Conservation (phyloP, 176 grass and related monocot species). For the Saccharum spontaneum region DNA sequence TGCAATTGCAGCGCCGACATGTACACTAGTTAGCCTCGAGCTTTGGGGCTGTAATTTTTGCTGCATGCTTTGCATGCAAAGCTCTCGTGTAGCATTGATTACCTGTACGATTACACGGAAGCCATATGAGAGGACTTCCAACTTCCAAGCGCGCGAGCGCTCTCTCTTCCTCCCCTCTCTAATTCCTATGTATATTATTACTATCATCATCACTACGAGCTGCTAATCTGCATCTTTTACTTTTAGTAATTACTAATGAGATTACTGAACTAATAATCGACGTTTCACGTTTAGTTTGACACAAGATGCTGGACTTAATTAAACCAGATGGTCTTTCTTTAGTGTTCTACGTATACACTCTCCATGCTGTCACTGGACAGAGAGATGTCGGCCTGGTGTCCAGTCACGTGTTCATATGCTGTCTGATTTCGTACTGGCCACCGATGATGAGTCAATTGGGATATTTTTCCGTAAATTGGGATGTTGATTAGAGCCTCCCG, state of each 20-base stretch:
- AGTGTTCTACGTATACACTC: neutral
- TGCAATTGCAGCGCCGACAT: neutral
- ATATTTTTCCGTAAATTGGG: neutral
- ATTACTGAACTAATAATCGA: neutral
- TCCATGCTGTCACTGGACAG: neutral
- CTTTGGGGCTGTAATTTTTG: conserved; percentile 42
- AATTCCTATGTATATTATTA: neutral
- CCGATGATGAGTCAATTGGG: neutral
- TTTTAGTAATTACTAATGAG: neutral
- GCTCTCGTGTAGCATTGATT: conserved; percentile 26
- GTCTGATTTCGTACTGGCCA: neutral
- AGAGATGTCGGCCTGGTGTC: neutral
- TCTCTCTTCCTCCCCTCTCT: neutral
- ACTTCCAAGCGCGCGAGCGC: neutral
- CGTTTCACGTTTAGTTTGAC: neutral
- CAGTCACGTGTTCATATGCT: neutral
- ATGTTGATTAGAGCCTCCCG: neutral
- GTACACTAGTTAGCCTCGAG: conserved; percentile 1
- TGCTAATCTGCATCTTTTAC: conserved; percentile 19
- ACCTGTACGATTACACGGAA: conserved; percentile 34
- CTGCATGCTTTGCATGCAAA: conserved; percentile 29
- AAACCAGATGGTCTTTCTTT: neutral
- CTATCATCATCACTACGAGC: neutral
- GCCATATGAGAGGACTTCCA: neutral
- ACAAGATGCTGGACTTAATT: neutral